These are phyloP conservation scores for Phalaenopsis hybrid DNA, from an alignment of 116 monocot species.

Conservation along the genomic window DNA sequence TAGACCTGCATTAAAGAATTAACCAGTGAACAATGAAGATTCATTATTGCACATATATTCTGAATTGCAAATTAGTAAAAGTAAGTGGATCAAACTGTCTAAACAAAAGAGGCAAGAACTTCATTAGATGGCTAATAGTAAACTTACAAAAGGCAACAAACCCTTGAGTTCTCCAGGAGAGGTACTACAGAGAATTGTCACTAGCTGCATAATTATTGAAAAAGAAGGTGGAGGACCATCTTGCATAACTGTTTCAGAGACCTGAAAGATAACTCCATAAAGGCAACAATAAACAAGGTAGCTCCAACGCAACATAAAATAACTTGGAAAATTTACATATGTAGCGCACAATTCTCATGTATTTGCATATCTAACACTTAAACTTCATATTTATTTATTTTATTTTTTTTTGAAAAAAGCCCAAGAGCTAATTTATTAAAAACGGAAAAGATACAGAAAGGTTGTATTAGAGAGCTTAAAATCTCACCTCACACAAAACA, in stretches of 20 bases:
- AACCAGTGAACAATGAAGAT: not conserved
- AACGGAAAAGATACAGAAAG: no score
- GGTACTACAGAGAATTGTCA: conserved; percentile 50
- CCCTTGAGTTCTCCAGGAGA: conserved; percentile 51
- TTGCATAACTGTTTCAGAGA: conserved; percentile 70
- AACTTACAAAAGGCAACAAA: conserved; percentile 64
- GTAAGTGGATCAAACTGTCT: not conserved
- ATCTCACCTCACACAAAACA: no score
- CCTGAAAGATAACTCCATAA: conserved; percentile 31
- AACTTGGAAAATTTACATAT: no score
- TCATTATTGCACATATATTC: not conserved
- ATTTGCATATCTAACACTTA: no score
- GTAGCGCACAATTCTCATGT: no score
- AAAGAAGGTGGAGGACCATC: conserved; percentile 63
- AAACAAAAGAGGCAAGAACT: not conserved
- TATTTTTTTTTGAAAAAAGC: no score
- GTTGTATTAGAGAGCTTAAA: no score
- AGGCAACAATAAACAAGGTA: not conserved
- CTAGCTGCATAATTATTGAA: conserved; percentile 54
- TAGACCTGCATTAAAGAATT: conserved; percentile 45
- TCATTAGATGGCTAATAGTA: not conserved
- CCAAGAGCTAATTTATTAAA: no score
- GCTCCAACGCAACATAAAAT: not conserved
- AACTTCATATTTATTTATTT: no score
- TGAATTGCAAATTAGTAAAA: not conserved